Conservation (phyloP, 139 green algal species). For the Chlamydomonas sp. region DNA sequence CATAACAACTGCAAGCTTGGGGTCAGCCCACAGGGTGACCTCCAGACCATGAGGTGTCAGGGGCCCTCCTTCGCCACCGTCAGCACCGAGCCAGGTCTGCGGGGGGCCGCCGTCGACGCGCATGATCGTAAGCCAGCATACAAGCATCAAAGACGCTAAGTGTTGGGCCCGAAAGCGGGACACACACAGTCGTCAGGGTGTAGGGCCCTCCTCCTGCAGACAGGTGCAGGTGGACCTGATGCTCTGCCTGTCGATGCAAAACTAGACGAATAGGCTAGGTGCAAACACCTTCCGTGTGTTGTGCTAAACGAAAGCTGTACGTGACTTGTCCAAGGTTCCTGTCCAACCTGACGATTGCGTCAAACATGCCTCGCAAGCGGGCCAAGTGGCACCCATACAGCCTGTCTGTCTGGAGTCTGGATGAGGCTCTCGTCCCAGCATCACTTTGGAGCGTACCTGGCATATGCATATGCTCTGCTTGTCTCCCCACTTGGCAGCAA, state of each 20-base stretch:
- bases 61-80: neutral
- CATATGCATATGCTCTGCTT: conserved; percentile 14
- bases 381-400: neutral
- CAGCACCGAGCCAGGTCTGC: conserved; percentile 30
- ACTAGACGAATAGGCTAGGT: too few relatives aligned
- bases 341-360: too few relatives aligned
- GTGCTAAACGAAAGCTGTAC: too few relatives aligned
- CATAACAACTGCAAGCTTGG: conserved; percentile 36
- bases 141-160: neutral
- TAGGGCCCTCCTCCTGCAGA: too few relatives aligned
- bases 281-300: too few relatives aligned
- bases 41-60: neutral
- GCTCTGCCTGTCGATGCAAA: too few relatives aligned
- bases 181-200: too few relatives aligned
- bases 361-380: neutral
- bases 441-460: neutral
- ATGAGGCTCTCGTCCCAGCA: too few relatives aligned
- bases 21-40: conserved; percentile 45
- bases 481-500: neutral
- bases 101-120: neutral
- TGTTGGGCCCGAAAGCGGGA: too few relatives aligned
- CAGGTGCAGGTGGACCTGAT: too few relatives aligned
- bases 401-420: neutral
- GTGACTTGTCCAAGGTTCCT: too few relatives aligned
- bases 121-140: neutral